These are phyloP conservation scores for Cytospora paraplurivora DNA, from an alignment of 2,329 filamentous ascomycete genomes.

Conservation along the genomic window DNA sequence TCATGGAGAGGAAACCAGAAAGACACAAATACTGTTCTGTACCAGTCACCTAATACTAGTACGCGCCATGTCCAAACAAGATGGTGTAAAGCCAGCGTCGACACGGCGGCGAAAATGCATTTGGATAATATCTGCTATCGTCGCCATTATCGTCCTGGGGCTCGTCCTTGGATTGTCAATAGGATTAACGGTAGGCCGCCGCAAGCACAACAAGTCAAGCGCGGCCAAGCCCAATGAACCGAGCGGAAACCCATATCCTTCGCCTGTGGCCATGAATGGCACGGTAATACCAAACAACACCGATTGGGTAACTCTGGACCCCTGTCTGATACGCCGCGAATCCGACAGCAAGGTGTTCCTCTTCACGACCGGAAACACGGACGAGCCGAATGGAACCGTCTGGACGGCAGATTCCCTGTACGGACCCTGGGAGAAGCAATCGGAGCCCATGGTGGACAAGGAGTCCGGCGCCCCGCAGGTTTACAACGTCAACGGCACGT, in stretches of 20 bases:
- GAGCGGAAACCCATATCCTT: constrained; percentile 27
- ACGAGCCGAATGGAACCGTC: constrained; percentile 26
- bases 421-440: constrained; percentile 32
- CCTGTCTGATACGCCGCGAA: constrained; percentile 31
- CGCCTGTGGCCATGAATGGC: constrained; percentile 31
- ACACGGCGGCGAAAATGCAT: neutral
- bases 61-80: neutral
- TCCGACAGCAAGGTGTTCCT: constrained; percentile 33
- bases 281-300: constrained; percentile 32
- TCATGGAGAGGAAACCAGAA: neutral
- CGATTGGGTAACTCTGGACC: constrained; percentile 31
- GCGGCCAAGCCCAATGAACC: neutral
- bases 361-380: constrained; percentile 31
- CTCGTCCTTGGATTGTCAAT: neutral
- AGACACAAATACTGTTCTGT: neutral
- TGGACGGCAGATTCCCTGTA: constrained; percentile 33
- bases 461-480: constrained; percentile 31
- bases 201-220: neutral
- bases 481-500: constrained; percentile 31
- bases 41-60: neutral
- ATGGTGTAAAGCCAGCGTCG: neutral
- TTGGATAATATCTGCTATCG: neutral
- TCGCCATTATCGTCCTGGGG: neutral
- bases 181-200: neutral
- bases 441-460: constrained; percentile 26